Percentiles rank a stretch among this genome's conserved stretches.
Conservation (phyloP, 2,329 filamentous ascomycete genomes). For the Sporothrix brunneoviolacea region DNA sequence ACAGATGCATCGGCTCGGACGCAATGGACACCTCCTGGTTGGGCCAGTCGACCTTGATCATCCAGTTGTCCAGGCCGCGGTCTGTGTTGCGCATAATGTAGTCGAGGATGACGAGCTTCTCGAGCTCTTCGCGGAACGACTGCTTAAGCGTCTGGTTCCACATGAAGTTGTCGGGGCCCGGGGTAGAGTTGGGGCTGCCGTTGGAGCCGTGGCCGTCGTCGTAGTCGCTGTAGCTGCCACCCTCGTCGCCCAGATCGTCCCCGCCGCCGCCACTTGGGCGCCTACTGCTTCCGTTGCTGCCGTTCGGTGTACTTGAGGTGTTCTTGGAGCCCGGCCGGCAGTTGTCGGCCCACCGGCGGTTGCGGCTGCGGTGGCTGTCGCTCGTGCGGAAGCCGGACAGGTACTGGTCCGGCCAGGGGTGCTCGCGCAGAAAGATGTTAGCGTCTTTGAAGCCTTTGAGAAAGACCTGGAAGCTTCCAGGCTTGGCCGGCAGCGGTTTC, state of each 20-base stretch:
- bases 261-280: neutral
- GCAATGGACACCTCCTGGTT: conserved; percentile 76
- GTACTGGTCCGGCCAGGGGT: conserved; percentile 94
- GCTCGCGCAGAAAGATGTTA: conserved; percentile 86
- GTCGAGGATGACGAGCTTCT: conserved; percentile 94
- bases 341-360: conserved; percentile 66
- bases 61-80: conserved; percentile 95
- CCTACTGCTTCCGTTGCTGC: neutral
- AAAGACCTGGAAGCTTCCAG: conserved; percentile 95
- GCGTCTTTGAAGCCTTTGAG: conserved; percentile 96
- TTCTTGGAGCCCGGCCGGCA: conserved; percentile 58
- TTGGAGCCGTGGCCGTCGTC: conserved; percentile 18
- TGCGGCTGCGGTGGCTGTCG: conserved; percentile 52
- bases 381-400: conserved; percentile 62
- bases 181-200: conserved; percentile 19
- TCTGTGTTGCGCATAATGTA: conserved; percentile 99
- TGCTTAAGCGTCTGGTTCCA: conserved; percentile 89
- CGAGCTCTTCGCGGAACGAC: conserved; percentile 87
- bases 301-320: conserved; percentile 26
- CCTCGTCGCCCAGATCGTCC: neutral
- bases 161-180: conserved; percentile 54
- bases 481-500: conserved; percentile 80
- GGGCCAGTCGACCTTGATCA: conserved; percentile 92
- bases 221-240: conserved; percentile 9
- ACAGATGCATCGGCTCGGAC: conserved; percentile 67